Evolutionary conservation across 2,329 filamentous ascomycete genomes (phyloP), one percentile per base, ranked within the genome.

Genomic region (Sclerotiophoma versabilis): DNA sequence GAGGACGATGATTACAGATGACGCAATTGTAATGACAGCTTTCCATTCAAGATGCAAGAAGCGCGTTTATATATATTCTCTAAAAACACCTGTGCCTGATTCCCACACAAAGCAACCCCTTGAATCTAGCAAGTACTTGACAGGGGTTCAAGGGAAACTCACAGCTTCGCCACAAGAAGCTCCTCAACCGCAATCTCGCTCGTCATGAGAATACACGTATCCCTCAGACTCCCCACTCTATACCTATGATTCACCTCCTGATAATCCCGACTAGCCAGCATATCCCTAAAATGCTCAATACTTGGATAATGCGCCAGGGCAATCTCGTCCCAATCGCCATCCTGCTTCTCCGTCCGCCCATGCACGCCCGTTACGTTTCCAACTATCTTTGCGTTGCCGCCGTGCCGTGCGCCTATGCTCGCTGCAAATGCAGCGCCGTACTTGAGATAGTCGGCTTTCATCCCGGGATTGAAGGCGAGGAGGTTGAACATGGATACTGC

Each of bases 401-500:
- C 85, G 20, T 83, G 77, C 57, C 75, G 74, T 0, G 73, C 71
- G 0, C 85, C 85, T 33, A 85, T 80, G 4, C 69, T 75, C 45
- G 74, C 65, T 0, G 75, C 75, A 59, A 83, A 83, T 22, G 78
- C 83, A n/a, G 75, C 74, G 3, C 85, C 86, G 66, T 88, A 88
- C 39, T 80, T 73, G 15, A 82, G 74, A 62, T 88, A 88, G 41
- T 77, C 75, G 20, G 74, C 71, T 63, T 86, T 84, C 56, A 76
- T 79, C 10, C 77, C 79, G 0, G 70, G 75, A 36, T 77, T 77
- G 73, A 88, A 88, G 32, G 84, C 77, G 4, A 88, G 77, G 3
- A 88, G 74, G 56, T 88, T 88, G 32, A 88, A 76, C 86, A 88
- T 88, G 1, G 82, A 84, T 1, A 87, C 81, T 0, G 85, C 80